Evolutionary conservation across 2,329 filamentous ascomycete species (phyloP).

Genomic region (Colletotrichum sp.): DNA sequence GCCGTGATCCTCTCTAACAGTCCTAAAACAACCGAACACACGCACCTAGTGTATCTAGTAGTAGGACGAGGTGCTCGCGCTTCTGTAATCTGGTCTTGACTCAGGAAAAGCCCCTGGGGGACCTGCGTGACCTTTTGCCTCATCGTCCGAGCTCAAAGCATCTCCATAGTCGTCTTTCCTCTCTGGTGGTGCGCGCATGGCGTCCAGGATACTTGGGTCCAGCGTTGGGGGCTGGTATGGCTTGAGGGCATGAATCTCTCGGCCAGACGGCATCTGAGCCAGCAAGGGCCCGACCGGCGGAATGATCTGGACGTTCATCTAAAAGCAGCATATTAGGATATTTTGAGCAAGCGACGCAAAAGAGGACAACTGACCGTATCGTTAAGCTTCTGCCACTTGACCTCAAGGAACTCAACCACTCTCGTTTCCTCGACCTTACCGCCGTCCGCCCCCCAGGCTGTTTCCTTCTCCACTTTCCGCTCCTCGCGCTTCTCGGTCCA

Average conservation of each 20-base stretch:
- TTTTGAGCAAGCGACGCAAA: background rate
- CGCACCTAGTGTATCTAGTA: conserved; percentile 19
- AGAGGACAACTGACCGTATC: conserved; percentile 71
- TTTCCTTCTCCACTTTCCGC: conserved; percentile 74
- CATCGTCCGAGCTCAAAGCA: conserved; percentile 44
- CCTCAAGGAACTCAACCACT: conserved; percentile 84
- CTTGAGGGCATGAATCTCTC: conserved; percentile 80
- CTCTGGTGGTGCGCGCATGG: conserved; percentile 61
- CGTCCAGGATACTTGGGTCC: conserved; percentile 67
- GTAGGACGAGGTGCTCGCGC: conserved; percentile 43
- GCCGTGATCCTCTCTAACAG: background rate
- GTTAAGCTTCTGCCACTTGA: conserved; percentile 92
- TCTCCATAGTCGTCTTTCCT: conserved; percentile 36
- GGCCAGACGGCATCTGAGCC: conserved; percentile 82
- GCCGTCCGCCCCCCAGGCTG: conserved; percentile 80
- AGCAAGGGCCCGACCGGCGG: conserved; percentile 75
- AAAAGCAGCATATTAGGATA: background rate
- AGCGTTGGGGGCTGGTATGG: conserved; percentile 70
- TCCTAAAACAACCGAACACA: background rate
- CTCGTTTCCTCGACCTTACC: conserved; percentile 84
- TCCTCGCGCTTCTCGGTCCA: conserved; percentile 82
- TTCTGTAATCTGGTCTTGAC: conserved; percentile 43
- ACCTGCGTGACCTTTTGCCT: conserved; percentile 31
- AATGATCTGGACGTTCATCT: conserved; percentile 82
- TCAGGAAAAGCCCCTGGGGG: conserved; percentile 59